A percentile compares a stretch with the other conserved stretches of the same genome.
These are phyloP conservation scores for Salix viminalis DNA, from an alignment of 345 rosid genomes.

Conservation along the genomic window DNA sequence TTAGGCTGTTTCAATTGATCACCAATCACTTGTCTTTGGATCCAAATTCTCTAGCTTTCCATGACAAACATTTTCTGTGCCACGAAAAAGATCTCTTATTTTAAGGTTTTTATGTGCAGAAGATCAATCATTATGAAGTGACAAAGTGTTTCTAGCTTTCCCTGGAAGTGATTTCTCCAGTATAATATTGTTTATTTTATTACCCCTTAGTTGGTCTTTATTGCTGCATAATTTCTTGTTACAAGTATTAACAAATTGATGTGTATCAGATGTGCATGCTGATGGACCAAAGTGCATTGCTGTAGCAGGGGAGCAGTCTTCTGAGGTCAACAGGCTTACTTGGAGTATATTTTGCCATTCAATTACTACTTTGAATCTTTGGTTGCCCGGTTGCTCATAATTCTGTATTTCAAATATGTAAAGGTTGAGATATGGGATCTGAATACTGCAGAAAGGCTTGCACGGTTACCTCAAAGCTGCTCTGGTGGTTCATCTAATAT, in stretches of 20 bases:
- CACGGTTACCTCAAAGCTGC: slow-evolving; percentile 43
- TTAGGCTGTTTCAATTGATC: too few species aligned
- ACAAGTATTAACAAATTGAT: not conserved
- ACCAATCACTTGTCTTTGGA: too few species aligned
- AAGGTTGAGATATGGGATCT: slow-evolving; percentile 94
- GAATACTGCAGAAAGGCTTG: slow-evolving; percentile 45
- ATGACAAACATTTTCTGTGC: too few species aligned
- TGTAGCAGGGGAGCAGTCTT: slow-evolving; percentile 68
- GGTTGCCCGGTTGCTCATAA: slow-evolving; percentile 14
- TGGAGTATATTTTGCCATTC: not conserved
- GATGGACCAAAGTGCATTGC: slow-evolving; percentile 54
- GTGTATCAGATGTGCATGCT: slow-evolving; percentile 29
- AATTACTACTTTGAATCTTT: slow-evolving; percentile 1
- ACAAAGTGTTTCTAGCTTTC: not conserved
- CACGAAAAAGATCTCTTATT: too few species aligned
- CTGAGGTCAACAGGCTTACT: slow-evolving; percentile 46
- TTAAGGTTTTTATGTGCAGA: not conserved
- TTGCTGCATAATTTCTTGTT: not conserved
- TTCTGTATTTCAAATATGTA: slow-evolving; percentile 9
- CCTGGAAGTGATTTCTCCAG: not conserved
- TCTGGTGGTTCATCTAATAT: slow-evolving; percentile 28
- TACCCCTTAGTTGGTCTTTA: not conserved
- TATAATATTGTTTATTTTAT: not conserved
- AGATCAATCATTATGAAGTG: not conserved
- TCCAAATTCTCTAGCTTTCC: too few species aligned